These are phyloP conservation scores for Shiraia bambusicola DNA, from an alignment of 2,329 filamentous ascomycete species.

Conservation along the genomic window DNA sequence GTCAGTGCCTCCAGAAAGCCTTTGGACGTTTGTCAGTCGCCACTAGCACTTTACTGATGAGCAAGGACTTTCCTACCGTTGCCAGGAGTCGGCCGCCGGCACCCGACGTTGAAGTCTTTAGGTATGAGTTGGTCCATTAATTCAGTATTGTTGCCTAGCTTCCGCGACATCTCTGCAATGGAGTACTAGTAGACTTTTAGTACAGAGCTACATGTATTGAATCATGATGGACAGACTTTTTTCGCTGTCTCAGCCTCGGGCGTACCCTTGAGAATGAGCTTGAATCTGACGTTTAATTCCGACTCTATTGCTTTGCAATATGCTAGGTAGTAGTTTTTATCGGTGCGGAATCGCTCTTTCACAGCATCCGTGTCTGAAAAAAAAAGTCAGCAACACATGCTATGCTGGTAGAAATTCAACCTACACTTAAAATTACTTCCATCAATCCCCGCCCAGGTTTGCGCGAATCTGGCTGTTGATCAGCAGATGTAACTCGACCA, in stretches of 20 bases:
- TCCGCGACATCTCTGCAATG: constrained; percentile 29
- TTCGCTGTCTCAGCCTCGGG: neutral
- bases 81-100: constrained; percentile 30
- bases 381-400: constrained; percentile 53
- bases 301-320: constrained; percentile 4
- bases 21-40: constrained; percentile 14
- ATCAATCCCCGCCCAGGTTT: constrained; percentile 48
- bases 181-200: constrained; percentile 8
- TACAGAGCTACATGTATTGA: neutral
- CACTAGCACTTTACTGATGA: constrained; percentile 41
- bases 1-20: constrained; percentile 34
- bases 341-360: constrained; percentile 59
- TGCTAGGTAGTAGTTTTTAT: constrained; percentile 21
- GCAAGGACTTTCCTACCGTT: constrained; percentile 40
- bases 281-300: neutral
- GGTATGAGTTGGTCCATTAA: constrained; percentile 42
- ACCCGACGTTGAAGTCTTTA: constrained; percentile 28
- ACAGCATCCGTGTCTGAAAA: constrained; percentile 49
- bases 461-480: constrained; percentile 35
- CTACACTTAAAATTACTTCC: constrained; percentile 34
- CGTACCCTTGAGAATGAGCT: neutral
- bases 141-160: constrained; percentile 21
- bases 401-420: constrained; percentile 8
- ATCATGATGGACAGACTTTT: neutral
- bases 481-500: too few relatives aligned